Evolutionary conservation across 305 asterid genomes (phyloP).

Genomic region (Ilex paraguariensis): DNA sequence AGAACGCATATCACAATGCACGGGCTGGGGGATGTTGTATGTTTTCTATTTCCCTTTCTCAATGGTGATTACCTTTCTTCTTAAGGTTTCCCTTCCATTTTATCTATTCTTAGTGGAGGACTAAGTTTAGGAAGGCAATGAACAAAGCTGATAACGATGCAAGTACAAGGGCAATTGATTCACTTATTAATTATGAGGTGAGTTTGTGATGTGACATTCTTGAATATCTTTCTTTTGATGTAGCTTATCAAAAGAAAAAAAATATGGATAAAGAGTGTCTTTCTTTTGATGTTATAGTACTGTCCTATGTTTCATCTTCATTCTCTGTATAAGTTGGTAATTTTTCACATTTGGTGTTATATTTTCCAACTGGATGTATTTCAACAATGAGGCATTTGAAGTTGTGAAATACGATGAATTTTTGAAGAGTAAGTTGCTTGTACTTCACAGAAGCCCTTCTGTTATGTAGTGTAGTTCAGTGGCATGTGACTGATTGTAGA

Average conservation of each 20-base stretch:
- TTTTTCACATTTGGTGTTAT: constrained; percentile 6
- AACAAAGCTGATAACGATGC: constrained; percentile 99
- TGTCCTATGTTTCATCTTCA: no score
- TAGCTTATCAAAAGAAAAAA: background rate
- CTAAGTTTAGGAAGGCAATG: constrained; percentile 94
- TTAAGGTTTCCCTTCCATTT: constrained; percentile 6
- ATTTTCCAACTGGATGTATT: constrained; percentile 89
- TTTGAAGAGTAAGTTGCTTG: constrained; percentile 65
- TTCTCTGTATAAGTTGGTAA: background rate
- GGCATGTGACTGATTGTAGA: background rate
- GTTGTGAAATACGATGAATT: constrained; percentile 85
- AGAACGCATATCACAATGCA: no score
- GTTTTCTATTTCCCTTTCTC: background rate
- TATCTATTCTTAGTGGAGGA: constrained; percentile 71
- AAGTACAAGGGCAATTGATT: constrained; percentile 83
- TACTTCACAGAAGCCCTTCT: constrained; percentile 11
- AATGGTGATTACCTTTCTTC: background rate
- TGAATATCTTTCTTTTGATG: constrained; percentile 2
- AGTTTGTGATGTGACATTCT: constrained; percentile 17
- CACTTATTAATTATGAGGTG: constrained; percentile 96
- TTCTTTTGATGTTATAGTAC: background rate
- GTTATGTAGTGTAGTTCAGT: constrained; percentile 5
- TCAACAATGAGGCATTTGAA: constrained; percentile 85
- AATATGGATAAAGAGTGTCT: no score
- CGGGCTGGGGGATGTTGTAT: no score